These are phyloP conservation scores for Gracilaria caudata DNA, from an alignment of 23 red algal genomes.

Conservation along the genomic window DNA sequence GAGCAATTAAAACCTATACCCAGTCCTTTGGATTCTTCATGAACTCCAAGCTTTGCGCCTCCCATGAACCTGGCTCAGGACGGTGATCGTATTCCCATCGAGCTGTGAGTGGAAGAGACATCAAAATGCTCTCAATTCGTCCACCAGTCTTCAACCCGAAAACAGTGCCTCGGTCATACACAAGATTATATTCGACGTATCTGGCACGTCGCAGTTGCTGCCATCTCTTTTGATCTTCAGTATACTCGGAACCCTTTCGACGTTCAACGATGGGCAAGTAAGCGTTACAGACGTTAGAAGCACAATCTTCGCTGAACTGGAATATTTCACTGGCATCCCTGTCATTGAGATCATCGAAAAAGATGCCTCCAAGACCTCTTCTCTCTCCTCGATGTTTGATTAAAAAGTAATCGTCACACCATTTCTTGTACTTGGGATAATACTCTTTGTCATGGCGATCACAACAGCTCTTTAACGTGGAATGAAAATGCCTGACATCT, in stretches of 20 bases:
- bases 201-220: conserved; percentile 95
- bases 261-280: conserved; percentile 88
- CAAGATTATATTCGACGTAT: conserved; percentile 98
- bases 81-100: conserved; percentile 93
- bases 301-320: conserved; percentile 79
- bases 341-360: conserved; percentile 98
- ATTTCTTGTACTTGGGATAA: conserved; percentile 95
- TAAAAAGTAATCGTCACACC: conserved; percentile 98
- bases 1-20: conserved; percentile 17
- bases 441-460: conserved; percentile 88
- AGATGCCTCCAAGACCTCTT: conserved; percentile 95
- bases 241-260: conserved; percentile 85
- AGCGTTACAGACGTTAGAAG: conserved; percentile 71
- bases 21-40: conserved; percentile 93
- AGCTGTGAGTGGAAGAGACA: conserved; percentile 95
- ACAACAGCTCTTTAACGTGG: conserved; percentile 81
- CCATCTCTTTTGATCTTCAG: conserved; percentile 88
- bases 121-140: conserved; percentile 97
- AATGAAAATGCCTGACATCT: conserved; percentile 92
- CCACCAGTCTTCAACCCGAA: conserved; percentile 99
- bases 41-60: conserved; percentile 77
- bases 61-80: conserved; percentile 88
- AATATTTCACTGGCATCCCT: conserved; percentile 73
- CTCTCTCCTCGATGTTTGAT: conserved; percentile 94
- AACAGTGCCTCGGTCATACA: conserved; percentile 96